Evolutionary conservation across 345 rosid genomes (phyloP).

Genomic region (Viola odorata): DNA sequence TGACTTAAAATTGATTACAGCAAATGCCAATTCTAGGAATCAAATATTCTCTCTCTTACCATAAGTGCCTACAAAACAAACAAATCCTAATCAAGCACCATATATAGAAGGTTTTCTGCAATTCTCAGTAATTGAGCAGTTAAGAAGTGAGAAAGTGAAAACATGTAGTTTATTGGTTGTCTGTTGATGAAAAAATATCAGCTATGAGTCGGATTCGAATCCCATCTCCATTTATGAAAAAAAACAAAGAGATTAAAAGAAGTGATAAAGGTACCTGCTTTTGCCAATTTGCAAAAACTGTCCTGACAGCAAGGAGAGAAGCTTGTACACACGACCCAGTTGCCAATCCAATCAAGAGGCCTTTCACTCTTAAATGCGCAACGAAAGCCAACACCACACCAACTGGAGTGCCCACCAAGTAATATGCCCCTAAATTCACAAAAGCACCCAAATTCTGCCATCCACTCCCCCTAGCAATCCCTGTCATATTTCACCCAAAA

Average conservation of each 20-base stretch:
- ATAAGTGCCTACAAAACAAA: constrained; percentile 11
- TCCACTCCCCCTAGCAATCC: constrained; percentile 41
- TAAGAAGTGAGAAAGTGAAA: too few relatives aligned
- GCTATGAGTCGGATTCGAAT: background rate
- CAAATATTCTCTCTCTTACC: constrained; percentile 15
- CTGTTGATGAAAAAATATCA: too few relatives aligned
- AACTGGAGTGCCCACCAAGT: constrained; percentile 26
- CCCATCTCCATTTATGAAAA: background rate
- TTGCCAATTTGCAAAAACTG: constrained; percentile 24
- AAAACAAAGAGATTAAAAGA: background rate
- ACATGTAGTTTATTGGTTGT: too few relatives aligned
- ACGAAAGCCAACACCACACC: constrained; percentile 30
- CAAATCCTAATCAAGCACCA: background rate
- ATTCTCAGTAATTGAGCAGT: too few relatives aligned
- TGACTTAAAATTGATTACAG: too few relatives aligned
- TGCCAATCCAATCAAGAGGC: constrained; percentile 30
- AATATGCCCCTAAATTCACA: constrained; percentile 35
- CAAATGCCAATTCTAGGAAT: background rate
- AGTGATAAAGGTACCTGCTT: constrained; percentile 11
- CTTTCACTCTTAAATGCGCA: constrained; percentile 19
- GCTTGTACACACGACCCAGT: constrained; percentile 16
- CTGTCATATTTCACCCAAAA: background rate
- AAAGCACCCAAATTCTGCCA: constrained; percentile 38
- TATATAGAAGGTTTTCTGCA: background rate
- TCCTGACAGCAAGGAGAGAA: constrained; percentile 17